Evolutionary conservation across 805 yeast species (phyloP), one percentile per base, ranked within the genome.

Genomic region (Saccharomyces kudriavzevii): DNA sequence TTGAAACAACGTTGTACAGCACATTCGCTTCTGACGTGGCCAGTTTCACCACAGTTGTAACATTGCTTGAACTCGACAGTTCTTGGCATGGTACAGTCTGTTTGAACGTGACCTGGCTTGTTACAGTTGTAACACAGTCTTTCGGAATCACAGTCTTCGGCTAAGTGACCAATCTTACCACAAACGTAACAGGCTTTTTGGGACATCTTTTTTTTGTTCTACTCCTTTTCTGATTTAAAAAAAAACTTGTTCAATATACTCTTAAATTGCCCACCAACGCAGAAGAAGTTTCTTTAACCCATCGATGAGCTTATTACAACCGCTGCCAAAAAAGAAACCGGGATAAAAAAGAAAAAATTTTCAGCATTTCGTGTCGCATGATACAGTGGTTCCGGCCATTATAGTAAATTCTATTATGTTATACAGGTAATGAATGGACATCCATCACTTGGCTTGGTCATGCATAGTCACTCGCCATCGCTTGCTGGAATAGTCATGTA

Each of bases 61-160:
- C 97, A 90, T 72, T 90, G 90, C 74, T 90, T 90, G 71, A 82
- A 82, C 62, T 83, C 82, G 61, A 87, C 81, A 72, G 89, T 90
- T 73, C 85, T 87, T 69, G 96, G 96, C 68, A 84, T 83, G 47
- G 94, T 86, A 74, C 97, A 90, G 59, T 87, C 95, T 62, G 82
- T 80, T 52, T 94, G 87, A 73, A 88, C 91, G 73, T 89, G 96
- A 59, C 94, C 94, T 56, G 95, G 85, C 72, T 85, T 79, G 70
- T 85, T 87, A 74, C 96, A 89, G 83, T 89, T 89, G 86, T 89
- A 89, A 75, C 96, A 89, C 69, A 89, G 77, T 76, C 91, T 84
- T 72, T 86, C 91, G 56, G 84, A 77, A 74, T 89, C 91, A 76
- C 97, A 90, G 69, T 82, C 85, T 69, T 87, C 94, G 62, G 96